Evolutionary conservation across 1,284 basidiomycete species (phyloP), one percentile per base, ranked within the genome.

Genomic region (Microbotryum saponariae): DNA sequence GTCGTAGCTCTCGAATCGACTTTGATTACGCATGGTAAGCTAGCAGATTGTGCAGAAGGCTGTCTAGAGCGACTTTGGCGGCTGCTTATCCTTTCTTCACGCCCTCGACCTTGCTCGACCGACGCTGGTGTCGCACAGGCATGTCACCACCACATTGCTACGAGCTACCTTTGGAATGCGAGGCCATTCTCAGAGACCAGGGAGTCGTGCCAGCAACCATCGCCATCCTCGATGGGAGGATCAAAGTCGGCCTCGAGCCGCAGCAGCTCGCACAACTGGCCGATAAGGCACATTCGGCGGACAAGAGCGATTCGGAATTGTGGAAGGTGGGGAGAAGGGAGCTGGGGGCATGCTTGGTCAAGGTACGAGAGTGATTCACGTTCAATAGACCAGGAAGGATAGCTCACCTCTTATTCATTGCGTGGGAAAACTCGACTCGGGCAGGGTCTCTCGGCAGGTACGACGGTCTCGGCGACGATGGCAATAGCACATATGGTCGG

Each of bases 181-280:
- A 96, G 74, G 74, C 75, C 12, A 87, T 90, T 58, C 85, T 97
- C n/a, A 80, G 89, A 65, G 80, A 81, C 8, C 82, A 82, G 44
- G 87, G 87, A 5, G 85, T 86, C 10, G 80, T 87, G 18, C 96
- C 96, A 2, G 93, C 94, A 0, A 97, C 93, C 0, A 88, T 97
- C 63, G 94, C 87, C 5, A 76, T 99, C 48, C 79, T 97, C 44
- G 80, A 81, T 37, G 94, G 94, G 9, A 81, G 84, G 31, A 82
- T 96, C 64, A 90, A 92, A 75, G 83, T 98, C 65, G 96, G 96
- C 0, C 77, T 98, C 46, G 77, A 82, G 20, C 73, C 78, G 4
- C 62, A 75, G 3, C 83, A 97, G 70, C 78, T 97, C 3, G 83
- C 84, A 66, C 78, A 82, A 53, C 78, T 98, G 27, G 87, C 89